Evolutionary conservation across 2,329 filamentous ascomycete species (phyloP).

Genomic region (Neonectria faginata): DNA sequence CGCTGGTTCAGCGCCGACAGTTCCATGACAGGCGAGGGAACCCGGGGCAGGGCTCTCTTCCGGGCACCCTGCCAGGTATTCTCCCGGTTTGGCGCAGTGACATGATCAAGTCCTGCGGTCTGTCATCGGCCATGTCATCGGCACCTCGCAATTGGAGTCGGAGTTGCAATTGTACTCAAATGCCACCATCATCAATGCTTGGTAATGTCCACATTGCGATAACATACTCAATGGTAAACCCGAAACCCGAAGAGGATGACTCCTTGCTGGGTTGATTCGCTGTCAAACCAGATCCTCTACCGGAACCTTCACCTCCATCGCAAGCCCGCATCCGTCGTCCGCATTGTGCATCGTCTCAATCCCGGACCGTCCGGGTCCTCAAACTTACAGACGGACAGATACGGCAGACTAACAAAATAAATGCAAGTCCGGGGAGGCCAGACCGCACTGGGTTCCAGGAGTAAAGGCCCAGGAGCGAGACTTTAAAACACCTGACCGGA

Average conservation of each 20-base stretch:
- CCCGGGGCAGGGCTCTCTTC: neutral
- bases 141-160: slow-evolving; percentile 2
- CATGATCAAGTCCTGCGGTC: slow-evolving; percentile 9
- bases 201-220: slow-evolving; percentile 21
- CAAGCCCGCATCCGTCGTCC: neutral
- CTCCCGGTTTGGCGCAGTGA: neutral
- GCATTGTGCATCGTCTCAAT: slow-evolving; percentile 1
- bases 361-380: slow-evolving; percentile 5
- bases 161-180: slow-evolving; percentile 1
- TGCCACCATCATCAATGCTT: neutral
- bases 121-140: slow-evolving; percentile 14
- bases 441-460: slow-evolving; percentile 4
- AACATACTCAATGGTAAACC: slow-evolving; percentile 9
- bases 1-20: neutral
- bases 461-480: slow-evolving; percentile 9
- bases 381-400: neutral
- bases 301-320: slow-evolving; percentile 7
- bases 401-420: neutral
- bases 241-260: slow-evolving; percentile 1
- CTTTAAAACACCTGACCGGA: slow-evolving; percentile 5
- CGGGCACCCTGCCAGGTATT: neutral
- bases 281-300: slow-evolving; percentile 10
- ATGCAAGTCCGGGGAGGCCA: slow-evolving; percentile 4
- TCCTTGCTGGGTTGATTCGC: slow-evolving; percentile 15
- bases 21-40: neutral